A percentile compares a stretch with the other conserved stretches of the same genome.
Conservation (phyloP, 352 stramenopile species). For the Phytophthora litchii region DNA sequence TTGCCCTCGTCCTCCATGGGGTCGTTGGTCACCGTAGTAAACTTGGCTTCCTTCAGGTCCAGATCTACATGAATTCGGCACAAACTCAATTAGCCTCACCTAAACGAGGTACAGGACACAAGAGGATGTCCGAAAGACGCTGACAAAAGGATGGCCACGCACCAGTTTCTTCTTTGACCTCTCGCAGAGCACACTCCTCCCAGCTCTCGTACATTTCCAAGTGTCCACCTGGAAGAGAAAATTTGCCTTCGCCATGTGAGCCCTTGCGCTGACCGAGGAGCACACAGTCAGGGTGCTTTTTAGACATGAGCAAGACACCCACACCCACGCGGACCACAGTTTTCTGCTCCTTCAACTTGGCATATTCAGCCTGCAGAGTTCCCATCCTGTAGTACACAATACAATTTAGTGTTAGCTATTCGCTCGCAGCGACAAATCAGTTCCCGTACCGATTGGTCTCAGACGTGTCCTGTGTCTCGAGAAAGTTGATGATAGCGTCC, state of each 20-base stretch:
- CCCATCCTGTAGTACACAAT: constrained; percentile 44
- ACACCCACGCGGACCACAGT: constrained; percentile 77
- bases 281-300: constrained; percentile 67
- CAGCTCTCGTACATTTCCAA: constrained; percentile 87
- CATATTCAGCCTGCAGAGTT: constrained; percentile 62
- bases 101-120: constrained; percentile 4
- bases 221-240: constrained; percentile 77
- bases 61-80: constrained; percentile 47
- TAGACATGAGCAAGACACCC: constrained; percentile 74
- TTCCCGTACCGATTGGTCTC: constrained; percentile 58
- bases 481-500: constrained; percentile 86
- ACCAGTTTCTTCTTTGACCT: constrained; percentile 88
- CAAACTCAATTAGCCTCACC: constrained; percentile 1
- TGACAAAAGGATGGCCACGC: no score
- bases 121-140: no score
- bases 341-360: constrained; percentile 63
- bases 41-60: constrained; percentile 53
- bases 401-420: constrained; percentile 9
- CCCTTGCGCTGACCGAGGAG: constrained; percentile 76
- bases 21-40: constrained; percentile 85
- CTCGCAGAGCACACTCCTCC: constrained; percentile 76
- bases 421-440: neutral
- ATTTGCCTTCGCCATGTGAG: constrained; percentile 79
- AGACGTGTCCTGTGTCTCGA: constrained; percentile 78
- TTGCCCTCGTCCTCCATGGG: constrained; percentile 82